Conservation (phyloP, 176 grass and related monocot species). For the Panicum miliaceum region DNA sequence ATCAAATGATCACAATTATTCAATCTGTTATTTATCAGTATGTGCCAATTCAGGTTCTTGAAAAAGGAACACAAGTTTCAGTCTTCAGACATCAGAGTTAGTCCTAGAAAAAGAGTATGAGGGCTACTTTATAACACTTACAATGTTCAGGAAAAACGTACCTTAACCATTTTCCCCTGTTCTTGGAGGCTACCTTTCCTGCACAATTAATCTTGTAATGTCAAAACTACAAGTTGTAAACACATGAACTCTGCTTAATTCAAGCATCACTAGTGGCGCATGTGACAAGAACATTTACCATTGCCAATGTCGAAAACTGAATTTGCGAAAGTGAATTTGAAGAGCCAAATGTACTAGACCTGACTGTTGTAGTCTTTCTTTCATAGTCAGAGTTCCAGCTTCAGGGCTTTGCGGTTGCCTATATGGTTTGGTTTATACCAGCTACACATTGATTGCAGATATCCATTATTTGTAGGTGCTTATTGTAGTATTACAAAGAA, state of each 20-base stretch:
- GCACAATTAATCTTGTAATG: neutral
- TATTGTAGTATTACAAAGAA: neutral
- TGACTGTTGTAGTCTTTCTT: neutral
- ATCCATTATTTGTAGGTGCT: neutral
- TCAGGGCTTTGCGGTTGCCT: neutral
- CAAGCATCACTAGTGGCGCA: neutral
- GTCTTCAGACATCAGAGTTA: conserved; percentile 27
- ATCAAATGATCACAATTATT: conserved; percentile 4
- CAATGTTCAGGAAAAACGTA: neutral
- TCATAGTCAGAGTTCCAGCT: neutral
- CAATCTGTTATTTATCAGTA: neutral
- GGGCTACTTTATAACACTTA: neutral
- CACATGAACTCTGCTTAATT: neutral
- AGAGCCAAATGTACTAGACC: neutral
- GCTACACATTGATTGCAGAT: neutral
- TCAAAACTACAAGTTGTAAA: neutral
- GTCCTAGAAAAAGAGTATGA: neutral
- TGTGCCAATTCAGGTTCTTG: neutral
- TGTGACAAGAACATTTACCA: neutral
- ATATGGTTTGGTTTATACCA: neutral
- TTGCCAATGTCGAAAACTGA: neutral
- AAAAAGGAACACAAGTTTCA: neutral
- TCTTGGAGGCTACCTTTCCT: neutral
- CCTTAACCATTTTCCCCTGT: neutral
- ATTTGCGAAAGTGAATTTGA: conserved; percentile 2